These are phyloP conservation scores for Pythium dissotocum DNA, from an alignment of 352 stramenopile species.

Conservation along the genomic window DNA sequence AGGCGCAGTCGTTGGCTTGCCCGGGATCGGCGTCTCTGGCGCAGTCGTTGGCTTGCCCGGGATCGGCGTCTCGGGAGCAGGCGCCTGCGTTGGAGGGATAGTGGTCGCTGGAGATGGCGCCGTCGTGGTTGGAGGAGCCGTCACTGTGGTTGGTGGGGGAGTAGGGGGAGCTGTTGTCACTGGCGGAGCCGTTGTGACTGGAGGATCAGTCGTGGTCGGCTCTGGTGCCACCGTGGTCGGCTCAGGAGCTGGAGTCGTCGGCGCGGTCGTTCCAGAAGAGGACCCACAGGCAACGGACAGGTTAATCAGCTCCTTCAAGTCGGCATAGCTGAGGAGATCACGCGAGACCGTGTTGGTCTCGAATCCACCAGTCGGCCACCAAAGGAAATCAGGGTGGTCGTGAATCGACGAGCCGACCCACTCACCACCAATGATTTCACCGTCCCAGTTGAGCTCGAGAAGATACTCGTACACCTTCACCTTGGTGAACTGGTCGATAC, in stretches of 20 bases:
- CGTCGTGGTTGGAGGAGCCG: not conserved
- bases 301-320: constrained; percentile 15
- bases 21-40: not conserved
- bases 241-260: constrained; percentile 1
- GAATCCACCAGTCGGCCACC: constrained; percentile 39
- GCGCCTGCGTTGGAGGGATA: not conserved
- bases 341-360: not conserved
- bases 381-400: constrained; percentile 71
- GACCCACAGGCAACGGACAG: constrained; percentile 8
- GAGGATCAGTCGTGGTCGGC: not conserved
- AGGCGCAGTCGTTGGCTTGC: not conserved
- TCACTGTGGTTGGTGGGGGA: not conserved
- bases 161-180: not conserved
- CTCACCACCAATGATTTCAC: constrained; percentile 66
- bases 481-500: constrained; percentile 55
- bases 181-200: not conserved
- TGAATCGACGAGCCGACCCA: constrained; percentile 56
- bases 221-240: not conserved
- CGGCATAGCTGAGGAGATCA: constrained; percentile 11
- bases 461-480: constrained; percentile 68
- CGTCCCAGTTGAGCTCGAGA: constrained; percentile 57
- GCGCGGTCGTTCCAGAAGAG: not conserved
- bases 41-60: not conserved
- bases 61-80: not conserved
- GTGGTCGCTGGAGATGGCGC: too few species aligned